These are phyloP conservation scores for Coniosporium tulheliwenetii DNA, from an alignment of 2,329 filamentous ascomycete species.

Conservation along the genomic window DNA sequence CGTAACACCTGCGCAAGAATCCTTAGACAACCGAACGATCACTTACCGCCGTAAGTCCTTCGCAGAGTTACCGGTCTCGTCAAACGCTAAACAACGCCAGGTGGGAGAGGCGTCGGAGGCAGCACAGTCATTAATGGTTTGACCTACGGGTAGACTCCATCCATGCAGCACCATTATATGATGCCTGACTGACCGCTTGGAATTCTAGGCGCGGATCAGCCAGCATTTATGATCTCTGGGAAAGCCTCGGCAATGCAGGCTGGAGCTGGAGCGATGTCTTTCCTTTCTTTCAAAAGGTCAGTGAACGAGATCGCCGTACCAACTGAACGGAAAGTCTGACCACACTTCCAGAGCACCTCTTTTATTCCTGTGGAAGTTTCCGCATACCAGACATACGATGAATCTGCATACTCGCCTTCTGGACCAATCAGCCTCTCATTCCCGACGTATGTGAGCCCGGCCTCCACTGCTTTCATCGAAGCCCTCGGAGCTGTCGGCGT, in stretches of 20 bases:
- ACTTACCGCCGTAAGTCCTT: not conserved
- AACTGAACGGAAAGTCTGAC: not conserved
- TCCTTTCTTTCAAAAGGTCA: constrained; percentile 20
- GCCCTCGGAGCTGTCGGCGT: not conserved
- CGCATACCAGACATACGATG: not conserved
- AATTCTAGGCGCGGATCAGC: not conserved
- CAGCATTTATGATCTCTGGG: constrained; percentile 24
- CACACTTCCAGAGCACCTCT: not conserved
- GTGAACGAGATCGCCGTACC: constrained; percentile 1
- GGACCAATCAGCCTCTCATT: not conserved
- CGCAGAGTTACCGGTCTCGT: no score
- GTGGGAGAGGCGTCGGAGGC: not conserved
- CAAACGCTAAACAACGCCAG: no score
- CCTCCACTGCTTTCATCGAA: not conserved
- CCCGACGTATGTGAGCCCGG: not conserved
- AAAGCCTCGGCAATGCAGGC: constrained; percentile 38
- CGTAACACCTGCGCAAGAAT: not conserved
- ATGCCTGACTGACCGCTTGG: no score
- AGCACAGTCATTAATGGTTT: not conserved
- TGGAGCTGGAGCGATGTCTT: constrained; percentile 40
- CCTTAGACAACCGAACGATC: not conserved
- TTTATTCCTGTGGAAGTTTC: not conserved
- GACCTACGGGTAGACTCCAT: not conserved
- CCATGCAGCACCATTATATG: no score
- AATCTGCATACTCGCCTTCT: not conserved